Base-by-base conservation (phyloP, 805 yeast species). In the Henningerozyma blattae region DNA sequence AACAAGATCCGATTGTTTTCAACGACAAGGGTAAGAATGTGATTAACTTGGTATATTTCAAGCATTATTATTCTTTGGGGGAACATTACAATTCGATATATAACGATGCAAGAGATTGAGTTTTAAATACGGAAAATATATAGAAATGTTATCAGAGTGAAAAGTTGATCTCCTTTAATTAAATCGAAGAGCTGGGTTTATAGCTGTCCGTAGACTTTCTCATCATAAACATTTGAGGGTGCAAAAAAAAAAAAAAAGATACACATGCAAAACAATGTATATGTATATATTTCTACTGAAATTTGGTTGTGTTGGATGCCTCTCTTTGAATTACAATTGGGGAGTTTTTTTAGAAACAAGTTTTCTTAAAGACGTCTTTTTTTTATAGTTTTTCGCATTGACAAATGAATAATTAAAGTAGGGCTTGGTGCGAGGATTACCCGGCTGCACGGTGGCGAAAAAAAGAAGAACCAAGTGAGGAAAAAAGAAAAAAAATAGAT, bases 41-140 rank as follows among this genome's bases (percentile, higher is more conserved):
- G 2, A 59, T 89, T 45, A 72, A 72, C 42, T 50, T 89, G 37
- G 94, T 84, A 0, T 89, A 77, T 51, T 89, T 83, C 56, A 80
- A 77, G 54, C 91, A 86, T 51, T 71, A 75, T 13, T 89, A 74
- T 54, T 91, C 95, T 0, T 67, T 89, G 17, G 98, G 98, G 18
- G 97, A 87, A 59, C 98, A 89, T 60, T 89, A 89, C 58, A 89
- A 89, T 53, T 84, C 95, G 2, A 51, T 79, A 8, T 77, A 65
- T 34, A 78, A 74, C 56, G n/a, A 65, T 67, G 5, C 19, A 18
- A 16, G 5, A 16, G 30, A 33, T 14, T 29, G 22, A 28, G 15
- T 28, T 15, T 12, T 6, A 13, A 5, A 9, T 12, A 24, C 27
- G n/a, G n/a, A 8, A 24, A 12, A 24, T 10, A 20, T 7, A 20